Percentiles rank a stretch among this genome's conserved stretches.
Evolutionary conservation across 495 filamentous ascomycete genomes (phyloP).

Genomic region (Cercophora samala): DNA sequence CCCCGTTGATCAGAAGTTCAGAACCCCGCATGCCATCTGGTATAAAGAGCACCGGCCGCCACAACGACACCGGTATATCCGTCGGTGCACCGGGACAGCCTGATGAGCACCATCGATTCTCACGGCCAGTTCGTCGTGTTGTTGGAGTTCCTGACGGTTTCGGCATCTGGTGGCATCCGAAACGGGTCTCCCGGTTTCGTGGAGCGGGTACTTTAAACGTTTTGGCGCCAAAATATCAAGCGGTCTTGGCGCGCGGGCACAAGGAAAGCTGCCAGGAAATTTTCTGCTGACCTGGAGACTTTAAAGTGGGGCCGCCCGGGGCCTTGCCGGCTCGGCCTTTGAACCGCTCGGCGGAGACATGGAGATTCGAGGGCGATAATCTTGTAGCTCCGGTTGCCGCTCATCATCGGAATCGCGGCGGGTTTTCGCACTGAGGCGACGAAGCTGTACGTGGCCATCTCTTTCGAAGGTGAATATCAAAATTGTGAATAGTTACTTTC

Average conservation of each 20-base stretch:
- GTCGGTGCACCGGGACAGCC: constrained; percentile 1
- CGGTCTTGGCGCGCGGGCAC: constrained; percentile 23
- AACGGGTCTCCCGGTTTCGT: constrained; percentile 1
- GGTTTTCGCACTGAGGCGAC: not conserved
- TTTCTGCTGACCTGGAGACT: constrained; percentile 38
- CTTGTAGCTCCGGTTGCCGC: constrained; percentile 26
- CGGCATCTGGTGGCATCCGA: constrained; percentile 11
- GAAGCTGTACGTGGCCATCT: not conserved
- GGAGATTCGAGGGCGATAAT: constrained; percentile 42
- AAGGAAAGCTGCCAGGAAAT: constrained; percentile 11
- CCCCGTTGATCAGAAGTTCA: not conserved
- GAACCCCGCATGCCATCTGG: not conserved
- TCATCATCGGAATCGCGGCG: constrained; percentile 15
- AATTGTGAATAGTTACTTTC: not conserved
- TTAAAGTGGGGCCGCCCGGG: constrained; percentile 26
- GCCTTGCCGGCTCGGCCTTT: constrained; percentile 22
- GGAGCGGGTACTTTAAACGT: constrained; percentile 8
- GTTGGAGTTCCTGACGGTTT: not conserved
- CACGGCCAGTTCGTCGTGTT: not conserved
- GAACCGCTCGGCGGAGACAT: constrained; percentile 27
- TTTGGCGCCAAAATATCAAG: constrained; percentile 3
- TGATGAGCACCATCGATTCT: not conserved
- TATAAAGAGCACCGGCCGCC: not conserved
- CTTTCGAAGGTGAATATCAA: not conserved
- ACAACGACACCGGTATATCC: constrained; percentile 8